Conservation (phyloP, 176 grass and related monocot species). For the Ananas comosus region DNA sequence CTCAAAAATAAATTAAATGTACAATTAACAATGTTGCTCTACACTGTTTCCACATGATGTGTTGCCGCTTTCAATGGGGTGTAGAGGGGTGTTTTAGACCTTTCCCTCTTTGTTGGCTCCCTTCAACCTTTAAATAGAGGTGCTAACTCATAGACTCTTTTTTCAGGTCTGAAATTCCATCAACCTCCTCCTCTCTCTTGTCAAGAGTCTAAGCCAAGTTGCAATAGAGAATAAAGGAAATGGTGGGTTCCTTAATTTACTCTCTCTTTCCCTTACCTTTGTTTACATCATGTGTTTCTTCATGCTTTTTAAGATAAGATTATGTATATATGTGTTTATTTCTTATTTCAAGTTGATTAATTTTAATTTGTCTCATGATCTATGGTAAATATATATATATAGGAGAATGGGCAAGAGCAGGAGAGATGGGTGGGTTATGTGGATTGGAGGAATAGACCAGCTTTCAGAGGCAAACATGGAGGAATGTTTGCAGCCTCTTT, state of each 20-base stretch:
- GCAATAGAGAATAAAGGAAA: neutral
- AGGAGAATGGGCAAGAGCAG: constrained; percentile 42
- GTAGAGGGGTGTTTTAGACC: constrained; percentile 7
- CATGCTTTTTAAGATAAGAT: neutral
- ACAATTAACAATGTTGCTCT: no score
- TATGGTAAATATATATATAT: constrained; percentile 1
- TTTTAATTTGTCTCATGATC: neutral
- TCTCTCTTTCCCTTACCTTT: neutral
- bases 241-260: constrained; percentile 5
- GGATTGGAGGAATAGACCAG: constrained; percentile 81
- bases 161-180: constrained; percentile 3
- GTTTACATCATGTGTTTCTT: neutral
- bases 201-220: neutral
- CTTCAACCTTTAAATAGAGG: constrained; percentile 30
- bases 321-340: neutral
- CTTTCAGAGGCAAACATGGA: constrained; percentile 63
- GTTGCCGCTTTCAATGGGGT: no score
- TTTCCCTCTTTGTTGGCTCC: constrained; percentile 1
- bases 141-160: neutral
- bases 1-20: no score
- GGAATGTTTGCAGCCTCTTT: constrained; percentile 88
- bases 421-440: constrained; percentile 81
- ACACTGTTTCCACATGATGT: no score
- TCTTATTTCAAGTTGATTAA: neutral
- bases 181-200: constrained; percentile 5